Conservation (phyloP, 768 basidiomycete genomes). For the Kwoniella sp. region DNA sequence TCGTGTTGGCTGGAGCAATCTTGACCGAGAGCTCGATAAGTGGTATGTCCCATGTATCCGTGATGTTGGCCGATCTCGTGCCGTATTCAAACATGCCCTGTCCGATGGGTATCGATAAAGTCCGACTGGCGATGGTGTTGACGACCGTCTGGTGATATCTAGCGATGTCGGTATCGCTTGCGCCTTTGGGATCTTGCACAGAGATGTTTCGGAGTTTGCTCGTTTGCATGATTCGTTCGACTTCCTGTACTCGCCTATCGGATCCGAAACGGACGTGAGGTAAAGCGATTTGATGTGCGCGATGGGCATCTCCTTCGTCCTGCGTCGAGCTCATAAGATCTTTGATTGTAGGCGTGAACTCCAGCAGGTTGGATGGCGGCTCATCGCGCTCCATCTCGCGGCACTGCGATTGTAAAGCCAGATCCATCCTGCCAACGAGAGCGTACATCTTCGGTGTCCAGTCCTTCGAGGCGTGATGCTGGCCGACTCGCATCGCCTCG, state of each 20-base stretch:
- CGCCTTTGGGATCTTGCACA: conserved; percentile 63
- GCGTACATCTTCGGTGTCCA: conserved; percentile 70
- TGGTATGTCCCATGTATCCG: conserved; percentile 41
- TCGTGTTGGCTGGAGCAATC: conserved; percentile 42
- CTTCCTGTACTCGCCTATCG: conserved; percentile 85
- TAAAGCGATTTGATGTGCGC: conserved; percentile 52
- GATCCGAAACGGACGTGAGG: conserved; percentile 79
- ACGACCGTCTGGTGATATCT: conserved; percentile 80
- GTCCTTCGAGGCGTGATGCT: conserved; percentile 66
- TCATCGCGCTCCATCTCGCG: background rate
- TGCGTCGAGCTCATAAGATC: conserved; percentile 55
- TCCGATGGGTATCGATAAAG: conserved; percentile 83
- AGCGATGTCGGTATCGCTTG: conserved; percentile 81
- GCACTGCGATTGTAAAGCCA: conserved; percentile 55
- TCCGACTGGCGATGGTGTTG: conserved; percentile 74
- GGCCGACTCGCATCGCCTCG: conserved; percentile 80
- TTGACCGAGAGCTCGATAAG: conserved; percentile 49
- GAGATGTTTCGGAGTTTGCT: conserved; percentile 64
- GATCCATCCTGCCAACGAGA: conserved; percentile 68
- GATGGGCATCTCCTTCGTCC: background rate
- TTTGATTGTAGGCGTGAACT: conserved; percentile 15
- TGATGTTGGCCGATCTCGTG: conserved; percentile 66
- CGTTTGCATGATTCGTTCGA: conserved; percentile 82
- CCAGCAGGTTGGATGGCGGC: background rate
- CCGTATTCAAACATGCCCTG: conserved; percentile 89